Base-by-base conservation (phyloP, 352 stramenopile species). In the Thraustochytrium sp. region DNA sequence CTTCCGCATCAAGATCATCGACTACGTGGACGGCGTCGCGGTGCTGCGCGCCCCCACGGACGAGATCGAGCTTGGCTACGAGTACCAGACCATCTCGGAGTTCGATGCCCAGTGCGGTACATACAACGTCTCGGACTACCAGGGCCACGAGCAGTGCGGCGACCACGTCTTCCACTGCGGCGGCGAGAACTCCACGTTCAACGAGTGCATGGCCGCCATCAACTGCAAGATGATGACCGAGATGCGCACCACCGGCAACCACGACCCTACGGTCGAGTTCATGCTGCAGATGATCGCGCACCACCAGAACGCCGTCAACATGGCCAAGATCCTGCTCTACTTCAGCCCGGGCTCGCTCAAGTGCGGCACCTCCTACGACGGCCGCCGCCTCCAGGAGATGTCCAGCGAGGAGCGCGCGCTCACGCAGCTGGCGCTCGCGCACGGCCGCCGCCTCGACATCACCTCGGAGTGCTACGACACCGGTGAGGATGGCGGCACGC, bases 231-330 rank as follows among this genome's bases (percentile, higher is more conserved):
- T 94, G 90, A 86, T 91, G 83, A 76, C 63, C 63, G 86, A 88
- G 42, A 93, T 93, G 90, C 85, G 85, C 2, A 64, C 53, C 34
- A 65, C 44, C 42, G 68, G 68, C n/a, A 63, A 44, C 44, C 13
- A 29, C 34, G 68, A 80, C 63, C 82, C 85, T 42, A 82, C 89
- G 46, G 89, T 86, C 1, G 72, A 91, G 16, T 93, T 93, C 65
- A 89, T 91, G 64, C 89, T 90, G 76, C 88, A 92, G 82, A 94
- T 93, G 90, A 91, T 94, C 54, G 90, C 90, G 11, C 90, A 94
- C 87, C 90, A 94, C 74, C 65, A 92, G 76, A 94, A 94, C 86
- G 90, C 90, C n/a, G 86, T 93, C 3, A 93, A 93, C 75, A 94
- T 94, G 90, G 89, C 89, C 4, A 94, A 92, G 84, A 76, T 86